Evolutionary conservation across 306 rosid genomes (phyloP), one percentile per base, ranked within the genome.

Genomic region (Pyrus bretschneideri): DNA sequence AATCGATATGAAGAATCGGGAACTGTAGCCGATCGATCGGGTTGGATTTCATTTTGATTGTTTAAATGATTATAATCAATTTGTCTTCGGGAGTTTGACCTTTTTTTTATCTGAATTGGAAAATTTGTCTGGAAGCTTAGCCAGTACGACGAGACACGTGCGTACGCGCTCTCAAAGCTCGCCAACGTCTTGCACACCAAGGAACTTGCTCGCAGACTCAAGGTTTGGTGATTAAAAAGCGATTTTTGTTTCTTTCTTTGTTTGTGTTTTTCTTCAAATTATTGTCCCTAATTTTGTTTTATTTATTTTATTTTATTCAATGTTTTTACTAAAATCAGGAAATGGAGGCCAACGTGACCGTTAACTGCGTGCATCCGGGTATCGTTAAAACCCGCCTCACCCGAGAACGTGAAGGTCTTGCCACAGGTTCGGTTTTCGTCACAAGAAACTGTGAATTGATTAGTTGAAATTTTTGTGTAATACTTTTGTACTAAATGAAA

Each of bases 91-190:
- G 42, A 52, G 65, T 67, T 77, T 61, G 76, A 82, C 76, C 14
- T 54, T 11, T 61, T 52, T 21, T 33, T 69, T 49, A 40, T 30
- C 62, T 52, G 51, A n/a, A 13, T 69, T 35, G 45, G 38, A 51
- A 46, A 14, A 4, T 63, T 58, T 63, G 65, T 69, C 30, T 67
- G 69, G 57, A 22, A 49, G n/a, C 19, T 15, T 83, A 90, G 97
- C 65, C 82, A 86, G 62, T 94, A 89, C 88, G 96, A 92, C 63
- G 86, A 96, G 73, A 95, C 99, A 85, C 97, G 99, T 89, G 97
- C 97, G 70, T 95, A 95, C 81, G 97, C 97, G n/a, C 92, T 92
- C 52, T 95, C 99, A 25, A 95, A 95, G 89, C 97, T 95, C n/a
- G 97, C 97, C 68, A 95, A 95, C 83, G 86, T 95, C 73, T 82